Evolutionary conservation across 2,329 filamentous ascomycete genomes (phyloP).

Genomic region (Pseudogymnoascus sp.): DNA sequence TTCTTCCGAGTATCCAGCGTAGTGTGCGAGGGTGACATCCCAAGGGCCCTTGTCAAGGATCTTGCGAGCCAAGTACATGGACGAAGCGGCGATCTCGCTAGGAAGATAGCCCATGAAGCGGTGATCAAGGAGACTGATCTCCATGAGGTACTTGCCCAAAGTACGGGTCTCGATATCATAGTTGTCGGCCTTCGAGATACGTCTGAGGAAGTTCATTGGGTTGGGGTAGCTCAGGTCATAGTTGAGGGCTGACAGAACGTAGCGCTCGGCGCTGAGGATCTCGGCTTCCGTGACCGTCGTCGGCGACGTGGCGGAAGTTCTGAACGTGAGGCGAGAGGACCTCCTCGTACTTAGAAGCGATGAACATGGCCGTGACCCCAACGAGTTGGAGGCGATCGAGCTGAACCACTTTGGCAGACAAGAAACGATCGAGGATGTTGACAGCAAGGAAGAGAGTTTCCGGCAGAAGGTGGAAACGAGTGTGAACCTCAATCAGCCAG

Average conservation of each 20-base stretch:
- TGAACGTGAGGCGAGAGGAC: conserved; percentile 93
- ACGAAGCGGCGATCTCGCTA: conserved; percentile 81
- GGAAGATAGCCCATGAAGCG: conserved; percentile 86
- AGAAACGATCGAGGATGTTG: conserved; percentile 97
- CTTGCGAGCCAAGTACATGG: conserved; percentile 90
- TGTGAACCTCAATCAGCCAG: conserved; percentile 98
- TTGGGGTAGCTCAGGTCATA: conserved; percentile 99
- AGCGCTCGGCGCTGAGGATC: conserved; percentile 94
- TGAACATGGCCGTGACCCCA: conserved; percentile 98
- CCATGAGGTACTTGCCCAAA: conserved; percentile 93
- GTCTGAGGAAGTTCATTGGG: conserved; percentile 98
- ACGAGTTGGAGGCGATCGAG: conserved; percentile 94
- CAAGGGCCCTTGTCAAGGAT: conserved; percentile 88
- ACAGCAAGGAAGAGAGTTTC: conserved; percentile 95
- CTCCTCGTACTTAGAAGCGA: conserved; percentile 98
- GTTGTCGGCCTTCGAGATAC: conserved; percentile 98
- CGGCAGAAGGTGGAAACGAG: conserved; percentile 87
- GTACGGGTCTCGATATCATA: conserved; percentile 98
- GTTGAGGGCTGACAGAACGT: conserved; percentile 82
- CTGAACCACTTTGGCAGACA: conserved; percentile 91
- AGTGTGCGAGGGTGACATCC: conserved; percentile 83
- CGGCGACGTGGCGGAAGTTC: conserved; percentile 94
- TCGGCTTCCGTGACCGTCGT: conserved; percentile 93
- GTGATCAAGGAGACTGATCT: conserved; percentile 93
- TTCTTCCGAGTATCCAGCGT: conserved; percentile 86